Percentiles rank a stretch among this genome's conserved stretches.
Conservation (phyloP, 306 rosid species). For the Vicia sativa region DNA sequence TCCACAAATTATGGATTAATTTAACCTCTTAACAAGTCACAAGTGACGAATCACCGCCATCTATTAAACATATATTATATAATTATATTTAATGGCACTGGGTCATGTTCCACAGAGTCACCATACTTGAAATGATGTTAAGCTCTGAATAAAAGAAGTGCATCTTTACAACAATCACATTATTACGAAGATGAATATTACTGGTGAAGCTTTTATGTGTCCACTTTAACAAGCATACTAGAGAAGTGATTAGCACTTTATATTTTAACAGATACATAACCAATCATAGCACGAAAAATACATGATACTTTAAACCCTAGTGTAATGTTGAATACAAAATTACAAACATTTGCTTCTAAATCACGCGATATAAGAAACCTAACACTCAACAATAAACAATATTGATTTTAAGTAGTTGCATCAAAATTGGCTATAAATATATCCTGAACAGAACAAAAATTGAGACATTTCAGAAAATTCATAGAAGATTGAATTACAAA, state of each 20-base stretch:
- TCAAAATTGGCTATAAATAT: not conserved
- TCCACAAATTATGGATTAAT: not conserved
- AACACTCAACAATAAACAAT: not conserved
- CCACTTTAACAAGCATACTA: slow-evolving; percentile 2
- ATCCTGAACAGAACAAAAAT: slow-evolving; percentile 1
- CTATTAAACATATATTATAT: not conserved
- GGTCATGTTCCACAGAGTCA: not conserved
- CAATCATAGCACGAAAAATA: not conserved
- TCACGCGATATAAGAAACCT: not conserved
- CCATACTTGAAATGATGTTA: not conserved
- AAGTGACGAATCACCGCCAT: not conserved
- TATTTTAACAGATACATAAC: not conserved
- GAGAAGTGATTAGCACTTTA: slow-evolving; percentile 2
- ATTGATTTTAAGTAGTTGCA: not conserved
- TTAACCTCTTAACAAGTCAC: slow-evolving; percentile 11
- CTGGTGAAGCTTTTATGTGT: not conserved
- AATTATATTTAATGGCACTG: not conserved
- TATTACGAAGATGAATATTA: slow-evolving; percentile 13
- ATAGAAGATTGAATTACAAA: not conserved
- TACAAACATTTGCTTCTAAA: not conserved
- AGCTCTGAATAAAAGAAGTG: not conserved
- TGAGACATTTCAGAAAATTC: not conserved
- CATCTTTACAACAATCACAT: not conserved
- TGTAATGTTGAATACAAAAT: not conserved
- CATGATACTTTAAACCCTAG: not conserved